Base-by-base conservation (phyloP, 2,329 filamentous ascomycete species). In the Rutstroemia sydowiana region DNA sequence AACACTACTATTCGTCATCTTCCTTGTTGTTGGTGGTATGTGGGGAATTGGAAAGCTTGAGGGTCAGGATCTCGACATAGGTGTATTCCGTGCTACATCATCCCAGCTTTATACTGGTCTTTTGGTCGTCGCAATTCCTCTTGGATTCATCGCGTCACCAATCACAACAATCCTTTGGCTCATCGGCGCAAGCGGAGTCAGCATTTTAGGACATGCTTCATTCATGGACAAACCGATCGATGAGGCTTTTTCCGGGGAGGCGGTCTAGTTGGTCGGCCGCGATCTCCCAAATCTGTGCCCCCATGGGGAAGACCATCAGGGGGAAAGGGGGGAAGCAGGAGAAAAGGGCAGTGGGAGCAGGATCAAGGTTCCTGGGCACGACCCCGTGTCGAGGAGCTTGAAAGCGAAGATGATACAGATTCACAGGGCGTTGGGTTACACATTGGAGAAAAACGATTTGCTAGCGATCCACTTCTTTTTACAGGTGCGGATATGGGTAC, bases 171-270 rank as follows among this genome's bases (percentile, higher is more conserved):
- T 91, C 63, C 82, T 97, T 64, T 97, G 93, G 93, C 80, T 98
- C 68, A 89, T 97, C 67, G 93, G 93, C 69, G 93, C 93, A 64
- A 92, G 87, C 63, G 91, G 89, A 69, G 89, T 96, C 69, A 88
- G 85, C 69, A 95, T 97, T 62, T 76, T 97, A 61, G 93, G 93
- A 72, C 93, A 98, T 75, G 93, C 93, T 63, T 80, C 90, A 58
- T 82, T 97, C 69, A 84, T 97, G 86, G 92, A 97, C 71, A 96
- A 95, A 81, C 92, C 92, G 55, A 95, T 97, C 77, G 93, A 97
- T 84, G 92, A 95, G 91, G 91, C 91, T 96, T 98, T 98, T 96
- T 96, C 92, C 80, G 93, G 95, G 91, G 93, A 98, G 92, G 92
- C 93, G 91, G 93, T 98, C 87, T 98, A 97, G 84, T 81, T 95